Percentiles rank a stretch among this genome's conserved stretches.
Evolutionary conservation across 768 basidiomycete species (phyloP).

Genomic region (Mycena polygramma): DNA sequence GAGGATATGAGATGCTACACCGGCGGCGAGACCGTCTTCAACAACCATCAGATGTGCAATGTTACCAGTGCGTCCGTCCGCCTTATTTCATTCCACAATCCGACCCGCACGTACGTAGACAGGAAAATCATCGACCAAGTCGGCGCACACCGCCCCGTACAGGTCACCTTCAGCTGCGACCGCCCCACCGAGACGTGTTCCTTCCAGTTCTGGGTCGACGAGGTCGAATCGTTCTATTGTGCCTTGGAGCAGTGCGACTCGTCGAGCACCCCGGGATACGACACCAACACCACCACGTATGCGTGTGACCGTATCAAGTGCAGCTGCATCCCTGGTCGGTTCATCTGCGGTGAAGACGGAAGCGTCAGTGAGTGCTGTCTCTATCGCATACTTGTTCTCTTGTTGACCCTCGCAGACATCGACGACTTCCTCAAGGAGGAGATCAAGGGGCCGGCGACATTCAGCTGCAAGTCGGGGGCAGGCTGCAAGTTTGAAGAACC

Average conservation of each 20-base stretch:
- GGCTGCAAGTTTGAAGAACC: slow-evolving; percentile 95
- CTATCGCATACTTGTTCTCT: neutral
- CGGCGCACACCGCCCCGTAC: slow-evolving; percentile 87
- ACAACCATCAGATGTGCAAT: slow-evolving; percentile 97
- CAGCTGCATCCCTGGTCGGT: slow-evolving; percentile 92
- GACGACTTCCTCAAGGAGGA: slow-evolving; percentile 91
- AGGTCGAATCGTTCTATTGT: slow-evolving; percentile 97
- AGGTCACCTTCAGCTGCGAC: slow-evolving; percentile 97
- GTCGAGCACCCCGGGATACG: slow-evolving; percentile 61
- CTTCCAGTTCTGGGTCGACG: slow-evolving; percentile 99
- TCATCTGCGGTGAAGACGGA: slow-evolving; percentile 96
- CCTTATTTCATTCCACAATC: neutral
- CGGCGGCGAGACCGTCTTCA: slow-evolving; percentile 93
- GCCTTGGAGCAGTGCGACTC: slow-evolving; percentile 79
- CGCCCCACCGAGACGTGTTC: slow-evolving; percentile 73
- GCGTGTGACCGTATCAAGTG: slow-evolving; percentile 89
- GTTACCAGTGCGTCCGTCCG: slow-evolving; percentile 84
- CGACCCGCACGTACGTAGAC: slow-evolving; percentile 61
- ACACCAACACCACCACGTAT: slow-evolving; percentile 81
- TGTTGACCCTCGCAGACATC: slow-evolving; percentile 71
- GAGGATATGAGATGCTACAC: slow-evolving; percentile 94
- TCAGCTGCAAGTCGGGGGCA: slow-evolving; percentile 78
- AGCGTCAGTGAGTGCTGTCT: slow-evolving; percentile 81
- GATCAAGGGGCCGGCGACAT: slow-evolving; percentile 91
- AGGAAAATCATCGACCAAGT: slow-evolving; percentile 95